Evolutionary conservation across 1,284 basidiomycete species (phyloP).

Genomic region (Microbotryomycetes sp.): DNA sequence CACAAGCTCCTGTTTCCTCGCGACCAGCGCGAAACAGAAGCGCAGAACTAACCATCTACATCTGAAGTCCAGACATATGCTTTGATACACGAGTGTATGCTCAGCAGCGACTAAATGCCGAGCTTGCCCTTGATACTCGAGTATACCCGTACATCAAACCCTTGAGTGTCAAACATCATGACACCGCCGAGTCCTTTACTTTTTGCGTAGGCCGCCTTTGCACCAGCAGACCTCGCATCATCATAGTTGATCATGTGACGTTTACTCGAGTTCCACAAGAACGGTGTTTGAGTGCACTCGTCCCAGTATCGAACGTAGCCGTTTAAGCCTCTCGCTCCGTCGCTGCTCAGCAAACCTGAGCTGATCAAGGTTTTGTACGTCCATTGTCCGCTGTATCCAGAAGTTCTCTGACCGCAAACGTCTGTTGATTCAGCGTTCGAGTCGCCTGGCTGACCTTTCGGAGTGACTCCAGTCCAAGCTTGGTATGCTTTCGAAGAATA

Average conservation of each 20-base stretch:
- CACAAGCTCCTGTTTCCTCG: no score
- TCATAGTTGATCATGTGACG: conserved; percentile 24
- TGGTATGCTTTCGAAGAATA: conserved; percentile 18
- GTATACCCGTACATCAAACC: background rate
- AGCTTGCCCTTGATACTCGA: background rate
- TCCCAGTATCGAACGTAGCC: conserved; percentile 21
- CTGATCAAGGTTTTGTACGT: conserved; percentile 13
- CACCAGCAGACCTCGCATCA: conserved; percentile 3
- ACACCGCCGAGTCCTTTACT: conserved; percentile 16
- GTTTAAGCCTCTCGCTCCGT: conserved; percentile 8
- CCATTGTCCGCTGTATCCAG: conserved; percentile 17
- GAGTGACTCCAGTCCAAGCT: background rate
- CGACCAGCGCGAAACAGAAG: no score
- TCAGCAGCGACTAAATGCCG: no score
- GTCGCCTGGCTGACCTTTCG: conserved; percentile 14
- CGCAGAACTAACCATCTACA: no score
- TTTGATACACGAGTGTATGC: no score
- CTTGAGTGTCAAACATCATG: conserved; percentile 2
- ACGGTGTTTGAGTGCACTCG: conserved; percentile 18
- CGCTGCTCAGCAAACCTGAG: conserved; percentile 3
- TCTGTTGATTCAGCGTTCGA: conserved; percentile 11
- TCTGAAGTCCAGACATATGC: no score
- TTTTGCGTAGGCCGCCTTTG: conserved; percentile 13
- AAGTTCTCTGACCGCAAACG: conserved; percentile 8
- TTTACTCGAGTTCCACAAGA: conserved; percentile 14